Base-by-base conservation (phyloP, 129 eudicot genomes). In the Smallanthus sonchifolius region DNA sequence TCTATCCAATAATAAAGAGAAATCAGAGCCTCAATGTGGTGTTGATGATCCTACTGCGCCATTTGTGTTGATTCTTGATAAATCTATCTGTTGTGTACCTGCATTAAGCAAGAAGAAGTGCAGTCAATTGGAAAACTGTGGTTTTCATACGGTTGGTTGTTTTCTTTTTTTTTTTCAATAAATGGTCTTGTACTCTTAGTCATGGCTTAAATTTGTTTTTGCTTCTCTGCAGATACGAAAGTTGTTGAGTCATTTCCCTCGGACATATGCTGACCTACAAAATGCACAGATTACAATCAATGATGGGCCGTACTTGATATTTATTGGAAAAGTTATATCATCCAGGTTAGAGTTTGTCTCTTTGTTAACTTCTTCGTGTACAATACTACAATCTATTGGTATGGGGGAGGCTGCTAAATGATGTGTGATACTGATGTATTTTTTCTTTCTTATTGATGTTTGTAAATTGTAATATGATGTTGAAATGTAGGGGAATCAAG, bases 251-350 rank as follows among this genome's bases (percentile, higher is more conserved):
- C 98, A 94, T 80, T 94, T 90, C 80, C 98, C 98, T 62, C 87
- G 98, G 69, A 94, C 97, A 35, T 94, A 94, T 82, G 98, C 89
- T 72, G 97, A 94, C 81, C 82, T 90, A 68, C 96, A 85, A 55
- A 91, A 90, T 82, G 90, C 96, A 69, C 89, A 88, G 76, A 78
- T 80, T 73, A 92, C 86, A 47, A 83, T 94, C 72, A 86, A 79
- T 62, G 97, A 94, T 35, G 98, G 98, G 11, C 93, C 85, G 65
- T 94, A 94, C 87, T 67, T 90, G 70, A 94, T 86, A 77, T 94
- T 88, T 86, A 89, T 90, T 70, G 98, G 98, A 61, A 86, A 83
- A 83, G 87, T 94, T 70, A 67, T 81, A 60, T 94, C 98, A 43
- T 90, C 98, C 61, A 88, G 91, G 98, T 94, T 65, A 51, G 61